Evolutionary conservation across 148 eudicot genomes (phyloP).

Genomic region (Pouteria glomerata): DNA sequence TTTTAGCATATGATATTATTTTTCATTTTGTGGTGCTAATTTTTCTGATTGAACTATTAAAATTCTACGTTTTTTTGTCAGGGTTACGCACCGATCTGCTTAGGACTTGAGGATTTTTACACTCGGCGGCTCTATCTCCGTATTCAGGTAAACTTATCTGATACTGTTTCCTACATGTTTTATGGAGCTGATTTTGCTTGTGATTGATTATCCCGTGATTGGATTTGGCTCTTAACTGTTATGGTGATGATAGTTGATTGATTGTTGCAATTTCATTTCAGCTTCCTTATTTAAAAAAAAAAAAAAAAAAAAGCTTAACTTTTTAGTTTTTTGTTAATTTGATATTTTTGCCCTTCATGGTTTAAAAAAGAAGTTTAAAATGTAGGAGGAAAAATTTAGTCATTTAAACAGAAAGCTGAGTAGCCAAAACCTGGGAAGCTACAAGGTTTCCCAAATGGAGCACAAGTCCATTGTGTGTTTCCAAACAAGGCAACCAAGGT

Average conservation of each 20-base stretch:
- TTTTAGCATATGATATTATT: no score
- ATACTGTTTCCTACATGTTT: not conserved
- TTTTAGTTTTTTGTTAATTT: no score
- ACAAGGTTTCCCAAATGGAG: no score
- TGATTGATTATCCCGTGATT: not conserved
- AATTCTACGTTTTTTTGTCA: conserved; percentile 20
- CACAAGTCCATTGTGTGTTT: no score
- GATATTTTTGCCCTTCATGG: no score
- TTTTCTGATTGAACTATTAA: not conserved
- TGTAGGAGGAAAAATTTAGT: no score
- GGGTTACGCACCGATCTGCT: conserved; percentile 96
- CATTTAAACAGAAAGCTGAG: no score
- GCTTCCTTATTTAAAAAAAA: no score
- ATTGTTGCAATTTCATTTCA: not conserved
- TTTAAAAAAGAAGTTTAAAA: no score
- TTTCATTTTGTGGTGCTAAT: not conserved
- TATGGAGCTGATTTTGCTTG: not conserved
- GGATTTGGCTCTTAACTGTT: not conserved
- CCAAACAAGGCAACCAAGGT: no score
- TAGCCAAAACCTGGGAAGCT: no score
- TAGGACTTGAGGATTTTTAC: conserved; percentile 92
- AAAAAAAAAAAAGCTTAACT: no score
- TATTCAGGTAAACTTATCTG: conserved; percentile 56
- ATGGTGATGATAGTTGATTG: not conserved
- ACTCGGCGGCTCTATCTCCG: conserved; percentile 73